A percentile compares a stretch with the other conserved stretches of the same genome.
These are phyloP conservation scores for Pythium aquatile DNA, from an alignment of 352 stramenopile species.

Conservation along the genomic window DNA sequence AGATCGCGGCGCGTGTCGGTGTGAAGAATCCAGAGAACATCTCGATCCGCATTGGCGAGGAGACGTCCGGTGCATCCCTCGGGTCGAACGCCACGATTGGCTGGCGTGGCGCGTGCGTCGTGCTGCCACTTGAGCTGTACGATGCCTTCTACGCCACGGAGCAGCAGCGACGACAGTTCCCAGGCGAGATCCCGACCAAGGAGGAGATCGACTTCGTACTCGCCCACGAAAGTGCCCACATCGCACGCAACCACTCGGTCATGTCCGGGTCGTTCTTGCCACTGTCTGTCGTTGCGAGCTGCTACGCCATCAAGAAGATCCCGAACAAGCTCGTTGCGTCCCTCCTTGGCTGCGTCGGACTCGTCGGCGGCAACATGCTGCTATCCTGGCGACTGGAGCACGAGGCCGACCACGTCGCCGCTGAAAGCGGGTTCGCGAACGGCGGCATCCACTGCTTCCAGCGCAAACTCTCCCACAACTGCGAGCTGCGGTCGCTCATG, in stretches of 20 bases:
- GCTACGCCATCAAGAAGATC: slow-evolving; percentile 57
- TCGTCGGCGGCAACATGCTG: slow-evolving; percentile 57
- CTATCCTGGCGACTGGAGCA: slow-evolving; percentile 82
- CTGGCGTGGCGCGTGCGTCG: slow-evolving; percentile 55
- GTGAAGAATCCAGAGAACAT: slow-evolving; percentile 67
- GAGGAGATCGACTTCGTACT: slow-evolving; percentile 86
- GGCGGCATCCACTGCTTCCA: slow-evolving; percentile 79
- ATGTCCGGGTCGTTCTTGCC: slow-evolving; percentile 60
- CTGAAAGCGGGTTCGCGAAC: slow-evolving; percentile 56
- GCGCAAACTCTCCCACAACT: slow-evolving; percentile 73
- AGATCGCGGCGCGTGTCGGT: slow-evolving; percentile 57
- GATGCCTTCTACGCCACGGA: slow-evolving; percentile 65
- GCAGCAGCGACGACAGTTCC: slow-evolving; percentile 45
- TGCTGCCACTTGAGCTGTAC: slow-evolving; percentile 80
- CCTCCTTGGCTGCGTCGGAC: slow-evolving; percentile 39
- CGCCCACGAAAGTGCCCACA: slow-evolving; percentile 78
- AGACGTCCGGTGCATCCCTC: slow-evolving; percentile 60
- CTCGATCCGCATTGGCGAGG: slow-evolving; percentile 61
- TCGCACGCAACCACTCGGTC: slow-evolving; percentile 79
- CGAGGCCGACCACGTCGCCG: slow-evolving; percentile 73
- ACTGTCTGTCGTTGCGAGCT: slow-evolving; percentile 54
- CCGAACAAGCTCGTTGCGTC: slow-evolving; percentile 72
- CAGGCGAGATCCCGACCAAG: slow-evolving; percentile 46
- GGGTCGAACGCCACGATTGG: slow-evolving; percentile 62
- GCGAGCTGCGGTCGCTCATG: slow-evolving; percentile 54